phyloP scores from a whole-genome alignment of 495 filamentous ascomycete genomes.

The Lasiosphaeria miniovina region DNA sequence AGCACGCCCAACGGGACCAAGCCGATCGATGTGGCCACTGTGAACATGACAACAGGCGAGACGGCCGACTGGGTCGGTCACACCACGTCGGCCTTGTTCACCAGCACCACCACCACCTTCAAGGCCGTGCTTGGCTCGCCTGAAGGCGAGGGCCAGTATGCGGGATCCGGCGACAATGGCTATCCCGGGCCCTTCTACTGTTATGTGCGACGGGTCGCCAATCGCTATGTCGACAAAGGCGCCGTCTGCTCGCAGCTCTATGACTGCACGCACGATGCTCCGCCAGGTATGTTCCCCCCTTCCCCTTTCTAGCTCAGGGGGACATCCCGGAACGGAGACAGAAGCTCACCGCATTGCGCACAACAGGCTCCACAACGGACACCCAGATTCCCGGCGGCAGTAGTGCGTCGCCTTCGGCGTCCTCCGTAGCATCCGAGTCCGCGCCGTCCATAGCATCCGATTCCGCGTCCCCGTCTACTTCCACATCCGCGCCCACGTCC shows the following conservation, averaged over 20 bases:
- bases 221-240: conserved; percentile 30
- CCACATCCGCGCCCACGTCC: neutral
- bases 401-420: neutral
- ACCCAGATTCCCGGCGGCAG: neutral
- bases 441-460: neutral
- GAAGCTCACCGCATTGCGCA: neutral
- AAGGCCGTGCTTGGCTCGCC: conserved; percentile 28
- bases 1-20: conserved; percentile 11
- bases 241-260: conserved; percentile 33
- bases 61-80: conserved; percentile 33
- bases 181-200: conserved; percentile 34
- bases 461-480: neutral
- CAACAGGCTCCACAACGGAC: neutral
- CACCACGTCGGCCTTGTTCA: conserved; percentile 33
- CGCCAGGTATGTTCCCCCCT: conserved; percentile 23
- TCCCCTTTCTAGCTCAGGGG: neutral
- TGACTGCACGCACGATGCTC: conserved; percentile 33
- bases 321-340: neutral
- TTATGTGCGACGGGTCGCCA: conserved; percentile 28
- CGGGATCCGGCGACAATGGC: conserved; percentile 39
- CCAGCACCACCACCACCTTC: conserved; percentile 32
- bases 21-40: conserved; percentile 33
- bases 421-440: neutral
- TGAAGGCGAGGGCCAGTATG: conserved; percentile 31
- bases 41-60: conserved; percentile 25